Conservation (phyloP, 192 early-diverging fungal species). For the Coemansia sp. region DNA sequence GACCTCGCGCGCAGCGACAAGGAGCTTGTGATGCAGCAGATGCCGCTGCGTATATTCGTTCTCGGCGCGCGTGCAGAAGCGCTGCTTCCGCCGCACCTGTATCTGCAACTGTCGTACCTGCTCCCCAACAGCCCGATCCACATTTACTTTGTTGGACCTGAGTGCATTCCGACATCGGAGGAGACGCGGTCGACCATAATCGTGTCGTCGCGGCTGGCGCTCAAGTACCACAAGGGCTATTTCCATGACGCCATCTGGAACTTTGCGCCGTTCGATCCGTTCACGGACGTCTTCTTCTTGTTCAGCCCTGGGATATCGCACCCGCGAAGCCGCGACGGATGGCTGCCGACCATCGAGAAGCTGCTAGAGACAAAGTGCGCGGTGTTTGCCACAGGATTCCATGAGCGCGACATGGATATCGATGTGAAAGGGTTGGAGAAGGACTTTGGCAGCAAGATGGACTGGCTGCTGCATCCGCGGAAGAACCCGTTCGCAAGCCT, state of each 20-base stretch:
- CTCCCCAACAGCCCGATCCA: constrained; percentile 75
- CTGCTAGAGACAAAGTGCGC: constrained; percentile 77
- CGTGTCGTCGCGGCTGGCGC: constrained; percentile 61
- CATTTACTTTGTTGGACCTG: constrained; percentile 81
- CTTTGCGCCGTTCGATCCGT: constrained; percentile 75
- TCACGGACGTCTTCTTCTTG: constrained; percentile 76
- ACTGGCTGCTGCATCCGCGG: constrained; percentile 73
- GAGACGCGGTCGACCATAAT: constrained; percentile 56
- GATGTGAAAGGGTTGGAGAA: constrained; percentile 64
- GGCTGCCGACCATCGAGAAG: constrained; percentile 68
- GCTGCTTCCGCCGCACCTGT: constrained; percentile 74
- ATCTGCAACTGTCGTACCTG: constrained; percentile 70
- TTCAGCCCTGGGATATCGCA: constrained; percentile 79
- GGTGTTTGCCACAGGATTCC: constrained; percentile 77
- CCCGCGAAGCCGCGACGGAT: constrained; percentile 59
- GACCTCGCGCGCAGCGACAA: constrained; percentile 56
- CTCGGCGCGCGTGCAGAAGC: constrained; percentile 76
- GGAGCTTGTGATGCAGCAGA: constrained; percentile 57
- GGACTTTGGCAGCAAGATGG: constrained; percentile 62
- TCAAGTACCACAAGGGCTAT: constrained; percentile 67
- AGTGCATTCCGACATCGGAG: constrained; percentile 62
- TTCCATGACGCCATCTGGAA: constrained; percentile 65
- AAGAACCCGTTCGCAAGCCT: constrained; percentile 70
- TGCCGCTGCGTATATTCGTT: constrained; percentile 68
- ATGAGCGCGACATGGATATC: constrained; percentile 64